Percentiles rank a stretch among this genome's conserved stretches.
phyloP scores from a whole-genome alignment of 2,329 filamentous ascomycete species.

The Cordyceps sp. region DNA sequence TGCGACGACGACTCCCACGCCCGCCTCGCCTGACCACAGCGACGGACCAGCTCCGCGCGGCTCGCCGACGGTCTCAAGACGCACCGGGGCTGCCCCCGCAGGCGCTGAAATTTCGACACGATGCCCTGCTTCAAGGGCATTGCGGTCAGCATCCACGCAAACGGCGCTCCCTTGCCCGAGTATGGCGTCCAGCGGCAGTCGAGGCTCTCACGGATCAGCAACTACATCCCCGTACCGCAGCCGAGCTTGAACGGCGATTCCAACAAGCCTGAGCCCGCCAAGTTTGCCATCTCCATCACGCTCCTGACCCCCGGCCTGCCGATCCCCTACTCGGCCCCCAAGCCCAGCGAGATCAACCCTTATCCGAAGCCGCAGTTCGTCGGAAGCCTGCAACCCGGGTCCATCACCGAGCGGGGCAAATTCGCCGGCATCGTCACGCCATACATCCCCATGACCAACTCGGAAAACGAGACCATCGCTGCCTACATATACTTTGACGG shows the following conservation, averaged over 20 bases:
- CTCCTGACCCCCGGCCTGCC: conserved; percentile 75
- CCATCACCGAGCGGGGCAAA: conserved; percentile 26
- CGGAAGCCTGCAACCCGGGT: conserved; percentile 45
- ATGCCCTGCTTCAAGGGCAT: conserved; percentile 99
- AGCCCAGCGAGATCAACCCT: conserved; percentile 58
- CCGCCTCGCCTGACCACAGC: neutral
- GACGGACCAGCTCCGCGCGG: neutral
- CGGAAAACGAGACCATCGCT: conserved; percentile 90
- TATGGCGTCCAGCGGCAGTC: conserved; percentile 92
- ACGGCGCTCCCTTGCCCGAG: conserved; percentile 68
- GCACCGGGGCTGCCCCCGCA: conserved; percentile 1
- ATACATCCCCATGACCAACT: conserved; percentile 84
- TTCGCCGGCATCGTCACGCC: conserved; percentile 48
- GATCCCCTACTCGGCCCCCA: conserved; percentile 85
- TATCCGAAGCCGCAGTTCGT: conserved; percentile 71
- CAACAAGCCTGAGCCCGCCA: conserved; percentile 76
- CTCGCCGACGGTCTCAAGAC: neutral
- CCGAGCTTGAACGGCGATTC: conserved; percentile 48
- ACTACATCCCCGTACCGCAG: conserved; percentile 90
- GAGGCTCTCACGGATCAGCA: conserved; percentile 79
- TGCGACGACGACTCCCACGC: neutral
- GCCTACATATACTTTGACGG: conserved; percentile 99
- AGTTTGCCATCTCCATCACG: conserved; percentile 96
- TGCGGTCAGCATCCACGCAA: conserved; percentile 87
- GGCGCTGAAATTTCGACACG: conserved; percentile 17